Evolutionary conservation across 2,329 filamentous ascomycete genomes (phyloP).

Genomic region (Fusarium sp.): DNA sequence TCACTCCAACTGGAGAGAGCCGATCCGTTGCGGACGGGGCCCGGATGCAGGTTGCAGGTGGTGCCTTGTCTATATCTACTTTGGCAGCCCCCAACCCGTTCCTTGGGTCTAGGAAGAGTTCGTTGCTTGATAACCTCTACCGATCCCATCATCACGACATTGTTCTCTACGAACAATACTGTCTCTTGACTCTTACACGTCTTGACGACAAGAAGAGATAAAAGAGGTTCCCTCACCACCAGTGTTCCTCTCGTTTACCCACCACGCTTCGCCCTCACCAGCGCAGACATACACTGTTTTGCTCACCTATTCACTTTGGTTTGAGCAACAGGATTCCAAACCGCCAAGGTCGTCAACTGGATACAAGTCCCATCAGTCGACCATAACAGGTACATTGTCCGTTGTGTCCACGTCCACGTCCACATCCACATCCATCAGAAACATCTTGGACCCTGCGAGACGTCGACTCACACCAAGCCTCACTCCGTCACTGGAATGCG

Average conservation of each 20-base stretch:
- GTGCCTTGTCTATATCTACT: conserved; percentile 47
- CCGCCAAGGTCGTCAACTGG: background rate
- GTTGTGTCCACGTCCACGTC: conserved; percentile 3
- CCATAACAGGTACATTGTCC: conserved; percentile 16
- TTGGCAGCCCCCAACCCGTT: conserved; percentile 41
- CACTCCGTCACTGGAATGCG: conserved; percentile 42
- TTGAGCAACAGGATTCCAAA: background rate
- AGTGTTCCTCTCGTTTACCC: conserved; percentile 6
- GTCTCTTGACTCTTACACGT: conserved; percentile 12
- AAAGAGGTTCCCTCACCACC: conserved; percentile 16
- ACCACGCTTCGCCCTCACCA: conserved; percentile 3
- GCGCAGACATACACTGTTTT: conserved; percentile 8
- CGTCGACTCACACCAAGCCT: conserved; percentile 34
- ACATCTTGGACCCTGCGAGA: conserved; percentile 39
- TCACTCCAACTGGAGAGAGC: conserved; percentile 36
- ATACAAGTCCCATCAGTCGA: conserved; percentile 16
- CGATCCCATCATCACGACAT: conserved; percentile 1
- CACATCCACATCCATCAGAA: conserved; percentile 20
- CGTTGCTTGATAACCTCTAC: conserved; percentile 29
- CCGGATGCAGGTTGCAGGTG: conserved; percentile 43
- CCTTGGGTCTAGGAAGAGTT: conserved; percentile 36
- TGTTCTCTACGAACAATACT: conserved; percentile 25
- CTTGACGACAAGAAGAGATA: conserved; percentile 16
- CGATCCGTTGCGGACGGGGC: conserved; percentile 43
- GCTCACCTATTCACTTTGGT: conserved; percentile 6